Evolutionary conservation across 1,284 basidiomycete genomes (phyloP).

Genomic region (Puccinia horiana): DNA sequence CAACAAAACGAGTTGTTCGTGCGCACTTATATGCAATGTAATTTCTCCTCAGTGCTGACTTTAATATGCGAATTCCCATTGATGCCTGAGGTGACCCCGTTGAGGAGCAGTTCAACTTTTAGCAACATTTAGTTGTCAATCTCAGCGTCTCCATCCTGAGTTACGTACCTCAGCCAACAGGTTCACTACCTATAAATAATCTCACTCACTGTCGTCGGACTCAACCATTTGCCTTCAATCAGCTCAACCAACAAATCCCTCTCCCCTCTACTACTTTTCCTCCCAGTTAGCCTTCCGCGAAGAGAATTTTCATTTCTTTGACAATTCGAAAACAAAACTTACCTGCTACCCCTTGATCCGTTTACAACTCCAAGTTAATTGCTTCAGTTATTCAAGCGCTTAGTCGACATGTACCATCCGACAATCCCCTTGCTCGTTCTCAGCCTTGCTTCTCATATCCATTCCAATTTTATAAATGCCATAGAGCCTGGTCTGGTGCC

Average conservation of each 20-base stretch:
- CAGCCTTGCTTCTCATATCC: background rate
- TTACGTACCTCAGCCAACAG: constrained; percentile 4
- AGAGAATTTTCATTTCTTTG: background rate
- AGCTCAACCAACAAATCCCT: background rate
- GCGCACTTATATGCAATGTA: constrained; percentile 9
- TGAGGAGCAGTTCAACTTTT: background rate
- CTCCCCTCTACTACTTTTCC: background rate
- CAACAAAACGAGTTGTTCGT: constrained; percentile 24
- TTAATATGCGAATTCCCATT: constrained; percentile 10
- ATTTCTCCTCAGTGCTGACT: constrained; percentile 15
- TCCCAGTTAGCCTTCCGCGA: background rate
- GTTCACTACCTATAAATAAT: background rate
- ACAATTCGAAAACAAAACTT: background rate
- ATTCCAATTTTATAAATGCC: constrained; percentile 2
- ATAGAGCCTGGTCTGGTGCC: constrained; percentile 10
- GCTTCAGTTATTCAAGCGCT: background rate
- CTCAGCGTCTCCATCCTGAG: background rate
- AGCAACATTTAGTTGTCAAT: background rate
- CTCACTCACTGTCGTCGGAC: background rate
- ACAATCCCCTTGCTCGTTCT: constrained; percentile 2
- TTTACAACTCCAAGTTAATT: background rate
- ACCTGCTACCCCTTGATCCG: background rate
- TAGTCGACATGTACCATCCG: constrained; percentile 8
- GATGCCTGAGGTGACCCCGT: background rate
- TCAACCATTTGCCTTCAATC: background rate